Evolutionary conservation across 1,284 basidiomycete genomes (phyloP), one percentile per base, ranked within the genome.

Genomic region (Ustilago xerochloae): DNA sequence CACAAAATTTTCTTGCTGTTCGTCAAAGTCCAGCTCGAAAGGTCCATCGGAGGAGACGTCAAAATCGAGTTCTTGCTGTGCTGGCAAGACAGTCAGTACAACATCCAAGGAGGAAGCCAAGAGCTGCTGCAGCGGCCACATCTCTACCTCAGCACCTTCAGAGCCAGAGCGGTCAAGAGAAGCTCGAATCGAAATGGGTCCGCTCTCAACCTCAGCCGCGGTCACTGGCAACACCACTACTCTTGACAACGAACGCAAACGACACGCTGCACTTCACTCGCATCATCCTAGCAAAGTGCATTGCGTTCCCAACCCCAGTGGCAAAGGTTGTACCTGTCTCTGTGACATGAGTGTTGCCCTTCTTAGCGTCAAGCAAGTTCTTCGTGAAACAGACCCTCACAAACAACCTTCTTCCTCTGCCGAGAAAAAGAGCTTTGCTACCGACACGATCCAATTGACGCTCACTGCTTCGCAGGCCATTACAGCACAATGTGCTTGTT

Each of bases 291-390:
- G 64, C 68, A 78, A 77, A 52, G 81, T 84, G 24, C 79, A 83
- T 51, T 84, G 82, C 60, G 81, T 84, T 3, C 82, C 82, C 20
- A 80, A 82, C 48, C 82, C 82, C 1, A 65, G 48, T 24, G 82
- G 82, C 22, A 77, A 73, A 24, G 81, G 78, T 2, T 84, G 82
- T 43, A 81, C 81, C 6, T 84, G 82, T 45, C 77, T 79, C 1
- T 82, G 82, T 63, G 77, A 81, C 28, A 76, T 75, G 47, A 65
- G 67, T 16, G 78, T 83, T 1, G 78, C 81, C 6, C 62, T 83
- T 13, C 66, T 83, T 30, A 78, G 66, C 32, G 72, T 83, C 22
- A 75, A 78, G 45, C 69, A 75, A 22, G 66, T 75, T 0, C 57
- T 81, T 2, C 62, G 66, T 22, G 61, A 70, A 46, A 69, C 77